Base-by-base conservation (phyloP, 352 stramenopile species). In the Phytophthora boehmeriae region DNA sequence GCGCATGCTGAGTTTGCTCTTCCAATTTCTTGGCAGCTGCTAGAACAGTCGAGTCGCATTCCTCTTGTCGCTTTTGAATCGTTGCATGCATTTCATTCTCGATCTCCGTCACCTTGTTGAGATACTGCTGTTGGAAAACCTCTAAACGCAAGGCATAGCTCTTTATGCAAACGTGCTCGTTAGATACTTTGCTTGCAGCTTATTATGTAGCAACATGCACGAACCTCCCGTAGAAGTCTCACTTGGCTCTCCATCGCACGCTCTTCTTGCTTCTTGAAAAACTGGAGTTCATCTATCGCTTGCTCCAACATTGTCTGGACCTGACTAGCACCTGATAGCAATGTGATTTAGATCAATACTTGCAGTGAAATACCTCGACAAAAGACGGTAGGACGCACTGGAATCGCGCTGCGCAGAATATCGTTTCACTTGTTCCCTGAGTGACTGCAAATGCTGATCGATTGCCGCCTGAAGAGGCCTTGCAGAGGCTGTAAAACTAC, bases 81-180 rank as follows among this genome's bases (percentile, higher is more conserved):
- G 81, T 66, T 0, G 34, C 23, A 5, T 76, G 66, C 73, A 83
- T 78, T 39, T 87, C 77, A 8, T 72, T 66, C 54, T 78, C 66
- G 38, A 89, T 82, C 50, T 87, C 77, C 1, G 66, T 67, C 23
- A 86, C 73, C 65, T 81, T 82, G 30, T 67, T 78, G 5, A 76
- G 55, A 34, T 88, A 84, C 52, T 88, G 77, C 34, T 88, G 78
- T 54, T 88, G 76, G 44, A 91, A 83, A 11, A 88, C 55, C 38
- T 88, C 70, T 13, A 91, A 61, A 1, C 74, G 81, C 22, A 88
- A 66, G 0, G 73, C 35, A 44, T 80, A 89, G 57, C 71, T 82
- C 77, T 90, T 22, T 19, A 42, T 27, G 13, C 42, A 32, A 48
- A 34, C 10, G 5, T 39, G 34, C 4, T 39, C 4, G 34, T 39